Evolutionary conservation across 306 rosid species (phyloP).

Genomic region (Trifolium fragiferum): DNA sequence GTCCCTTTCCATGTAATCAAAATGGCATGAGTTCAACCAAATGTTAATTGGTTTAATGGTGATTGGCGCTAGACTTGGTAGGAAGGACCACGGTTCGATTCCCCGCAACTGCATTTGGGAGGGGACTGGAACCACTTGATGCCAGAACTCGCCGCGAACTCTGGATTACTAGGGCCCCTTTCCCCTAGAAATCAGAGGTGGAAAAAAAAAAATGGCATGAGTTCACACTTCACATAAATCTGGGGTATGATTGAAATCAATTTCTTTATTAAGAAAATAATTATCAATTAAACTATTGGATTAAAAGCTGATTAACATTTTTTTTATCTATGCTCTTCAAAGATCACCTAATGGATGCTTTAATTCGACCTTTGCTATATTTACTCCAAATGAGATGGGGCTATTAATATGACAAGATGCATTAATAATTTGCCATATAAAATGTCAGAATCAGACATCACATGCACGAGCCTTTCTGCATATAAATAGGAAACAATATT

Average conservation of each 20-base stretch:
- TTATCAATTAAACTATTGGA: conserved; percentile 12
- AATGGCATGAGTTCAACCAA: conserved; percentile 32
- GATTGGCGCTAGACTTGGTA: no score
- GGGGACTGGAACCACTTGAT: no score
- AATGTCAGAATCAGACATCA: conserved; percentile 38
- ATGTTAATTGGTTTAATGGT: no score
- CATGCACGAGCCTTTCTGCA: conserved; percentile 42
- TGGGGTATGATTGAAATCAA: not conserved
- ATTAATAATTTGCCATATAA: conserved; percentile 27
- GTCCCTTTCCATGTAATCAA: conserved; percentile 37
- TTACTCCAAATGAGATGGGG: not conserved
- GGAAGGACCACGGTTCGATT: no score
- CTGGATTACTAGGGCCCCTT: no score
- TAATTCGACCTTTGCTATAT: conserved; percentile 15
- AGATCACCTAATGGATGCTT: conserved; percentile 29
- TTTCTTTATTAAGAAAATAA: not conserved
- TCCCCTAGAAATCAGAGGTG: no score
- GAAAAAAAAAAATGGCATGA: conserved; percentile 38
- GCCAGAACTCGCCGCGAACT: no score
- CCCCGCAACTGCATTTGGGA: no score
- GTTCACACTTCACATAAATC: not conserved
- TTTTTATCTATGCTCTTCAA: conserved; percentile 27
- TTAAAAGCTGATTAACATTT: conserved; percentile 5
- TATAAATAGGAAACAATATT: conserved; percentile 29
- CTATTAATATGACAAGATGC: conserved; percentile 29